These are phyloP conservation scores for Yamadazyma insecticola DNA, from an alignment of 805 yeast species.

Conservation along the genomic window DNA sequence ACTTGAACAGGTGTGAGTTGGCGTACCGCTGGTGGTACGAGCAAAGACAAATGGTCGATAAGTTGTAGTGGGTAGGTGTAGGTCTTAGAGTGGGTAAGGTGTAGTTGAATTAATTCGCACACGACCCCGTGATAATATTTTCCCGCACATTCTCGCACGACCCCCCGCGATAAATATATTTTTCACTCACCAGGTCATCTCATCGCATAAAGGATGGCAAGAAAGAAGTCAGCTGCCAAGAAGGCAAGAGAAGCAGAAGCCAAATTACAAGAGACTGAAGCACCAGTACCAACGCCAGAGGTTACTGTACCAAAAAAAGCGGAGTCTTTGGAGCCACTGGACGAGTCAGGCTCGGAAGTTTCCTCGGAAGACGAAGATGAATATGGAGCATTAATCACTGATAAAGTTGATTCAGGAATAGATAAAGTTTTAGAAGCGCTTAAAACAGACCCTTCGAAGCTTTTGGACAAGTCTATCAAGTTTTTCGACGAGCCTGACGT, in stretches of 20 bases:
- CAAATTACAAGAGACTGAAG: constrained; percentile 11
- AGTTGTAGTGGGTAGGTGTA: no score
- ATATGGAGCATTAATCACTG: constrained; percentile 81
- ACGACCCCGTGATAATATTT: no score
- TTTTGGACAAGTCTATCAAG: constrained; percentile 63
- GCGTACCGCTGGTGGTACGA: constrained; percentile 66
- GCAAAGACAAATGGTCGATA: constrained; percentile 10
- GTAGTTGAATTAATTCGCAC: no score
- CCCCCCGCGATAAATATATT: no score
- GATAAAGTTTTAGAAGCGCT: constrained; percentile 67
- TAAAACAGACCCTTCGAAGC: constrained; percentile 56
- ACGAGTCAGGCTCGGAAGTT: constrained; percentile 13
- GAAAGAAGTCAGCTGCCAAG: constrained; percentile 83
- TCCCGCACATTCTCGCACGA: no score
- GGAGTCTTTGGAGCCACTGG: constrained; percentile 5
- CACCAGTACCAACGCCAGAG: constrained; percentile 11
- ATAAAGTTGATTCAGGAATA: constrained; percentile 78
- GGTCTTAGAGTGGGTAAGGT: no score
- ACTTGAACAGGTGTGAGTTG: constrained; percentile 49
- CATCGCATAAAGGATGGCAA: constrained; percentile 50
- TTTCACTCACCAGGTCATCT: constrained; percentile 10
- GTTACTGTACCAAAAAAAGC: constrained; percentile 8
- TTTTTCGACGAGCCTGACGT: constrained; percentile 68
- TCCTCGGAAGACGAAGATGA: constrained; percentile 87
- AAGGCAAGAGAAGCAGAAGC: constrained; percentile 49